These are phyloP conservation scores for Phlyctochytrium arcticum DNA, from an alignment of 192 early-diverging fungal species.

Conservation along the genomic window DNA sequence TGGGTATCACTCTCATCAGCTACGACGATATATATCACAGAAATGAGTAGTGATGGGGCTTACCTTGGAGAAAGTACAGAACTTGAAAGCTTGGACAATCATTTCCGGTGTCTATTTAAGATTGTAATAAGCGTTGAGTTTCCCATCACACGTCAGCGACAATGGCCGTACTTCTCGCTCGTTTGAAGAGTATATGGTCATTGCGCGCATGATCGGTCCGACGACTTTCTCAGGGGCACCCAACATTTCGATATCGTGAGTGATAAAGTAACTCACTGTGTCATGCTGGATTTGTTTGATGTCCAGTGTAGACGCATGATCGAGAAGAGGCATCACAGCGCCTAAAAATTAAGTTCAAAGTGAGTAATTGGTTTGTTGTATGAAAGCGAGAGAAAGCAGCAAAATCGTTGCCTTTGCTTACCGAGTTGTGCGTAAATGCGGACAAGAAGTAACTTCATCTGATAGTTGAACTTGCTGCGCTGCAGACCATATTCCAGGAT, in stretches of 20 bases:
- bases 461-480: slow-evolving; percentile 75
- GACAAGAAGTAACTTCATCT: slow-evolving; percentile 83
- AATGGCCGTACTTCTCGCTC: slow-evolving; percentile 57
- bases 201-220: slow-evolving; percentile 50
- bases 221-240: slow-evolving; percentile 50
- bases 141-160: background rate
- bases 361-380: slow-evolving; percentile 14
- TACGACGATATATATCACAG: too few species aligned
- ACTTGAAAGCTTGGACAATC: slow-evolving; percentile 78
- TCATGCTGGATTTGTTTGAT: slow-evolving; percentile 93
- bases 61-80: slow-evolving; percentile 83
- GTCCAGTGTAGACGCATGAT: slow-evolving; percentile 67
- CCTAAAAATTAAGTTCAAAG: slow-evolving; percentile 39
- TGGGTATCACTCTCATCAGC: too few species aligned
- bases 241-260: slow-evolving; percentile 53
- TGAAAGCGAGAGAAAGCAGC: background rate
- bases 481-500: slow-evolving; percentile 72
- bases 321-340: slow-evolving; percentile 53
- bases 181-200: slow-evolving; percentile 74
- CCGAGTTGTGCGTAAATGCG: slow-evolving; percentile 75
- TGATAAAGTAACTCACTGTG: slow-evolving; percentile 69
- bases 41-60: too few species aligned
- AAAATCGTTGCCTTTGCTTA: slow-evolving; percentile 25
- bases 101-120: slow-evolving; percentile 72
- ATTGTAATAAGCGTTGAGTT: background rate